Evolutionary conservation across 371 early-diverging fungal species (phyloP), one percentile per base, ranked within the genome.

Genomic region (Mucor mucedo): DNA sequence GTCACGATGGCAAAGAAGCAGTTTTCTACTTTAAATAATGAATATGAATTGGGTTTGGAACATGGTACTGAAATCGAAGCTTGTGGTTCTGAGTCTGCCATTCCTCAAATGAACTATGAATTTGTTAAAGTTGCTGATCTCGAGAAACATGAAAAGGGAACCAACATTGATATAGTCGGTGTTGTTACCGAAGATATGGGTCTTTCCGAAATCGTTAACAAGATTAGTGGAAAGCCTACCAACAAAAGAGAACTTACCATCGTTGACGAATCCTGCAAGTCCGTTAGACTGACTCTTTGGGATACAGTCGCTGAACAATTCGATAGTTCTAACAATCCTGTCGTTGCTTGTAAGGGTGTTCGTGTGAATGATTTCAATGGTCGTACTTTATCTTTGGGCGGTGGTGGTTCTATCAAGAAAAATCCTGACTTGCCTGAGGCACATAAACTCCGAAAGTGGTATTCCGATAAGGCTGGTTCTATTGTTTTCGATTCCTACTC

Each of bases 41-140:
- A 97, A 63, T 99, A 98, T 68, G 99, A 99, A 73, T 79, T 99
- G 62, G 78, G 87, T 2, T 76, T 97, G 49, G 96, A 97, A 29
- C 62, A 82, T 47, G 72, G 72, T 5, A 88, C 91, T 5, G 75
- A 83, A 42, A 82, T 97, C 38, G 74, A 73, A 38, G 79, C 68
- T 60, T 93, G 91, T 63, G 60, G 69, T 30, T 90, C 89, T 16
- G 76, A 81, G 21, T 66, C 57, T 32, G 65, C 71, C 32, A 83
- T 92, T 30, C 96, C 96, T 14, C 72, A 78, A 44, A 80, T 93
- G 66, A 79, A 79, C 39, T 93, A 79, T 72, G 79, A 87, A 49
- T 89, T 92, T 71, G 84, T 94, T 5, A 78, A 76, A 53, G 77
- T 96, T 48, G 71, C 69, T 30, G 78, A 85, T 27, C 72, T 98